phyloP scores from a whole-genome alignment of 352 stramenopile species.

The Plasmopara viticola region DNA sequence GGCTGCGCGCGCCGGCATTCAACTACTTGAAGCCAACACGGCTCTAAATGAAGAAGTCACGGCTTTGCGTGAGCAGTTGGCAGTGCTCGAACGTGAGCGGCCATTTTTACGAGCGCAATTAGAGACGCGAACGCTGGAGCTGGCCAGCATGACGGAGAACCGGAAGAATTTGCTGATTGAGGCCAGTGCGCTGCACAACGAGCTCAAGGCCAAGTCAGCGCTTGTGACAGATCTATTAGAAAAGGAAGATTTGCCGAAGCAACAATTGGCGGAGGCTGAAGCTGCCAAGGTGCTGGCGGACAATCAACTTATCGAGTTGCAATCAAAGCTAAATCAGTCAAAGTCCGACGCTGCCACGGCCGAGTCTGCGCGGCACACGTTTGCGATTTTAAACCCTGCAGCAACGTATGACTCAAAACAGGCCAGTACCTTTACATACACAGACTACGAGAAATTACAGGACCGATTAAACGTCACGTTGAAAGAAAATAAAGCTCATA shows the following conservation, averaged over 20 bases:
- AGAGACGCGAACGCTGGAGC: conserved; percentile 28
- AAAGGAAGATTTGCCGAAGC: conserved; percentile 37
- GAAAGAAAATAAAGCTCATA: conserved; percentile 39
- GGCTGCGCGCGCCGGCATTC: conserved; percentile 59
- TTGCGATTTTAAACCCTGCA: conserved; percentile 34
- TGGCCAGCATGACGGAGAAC: conserved; percentile 38
- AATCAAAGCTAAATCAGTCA: conserved; percentile 18
- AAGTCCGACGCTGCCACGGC: conserved; percentile 9
- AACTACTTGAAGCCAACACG: conserved; percentile 68
- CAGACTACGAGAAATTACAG: conserved; percentile 50
- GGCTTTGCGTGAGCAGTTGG: conserved; percentile 53
- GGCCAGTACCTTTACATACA: conserved; percentile 43
- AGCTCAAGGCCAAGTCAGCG: conserved; percentile 53
- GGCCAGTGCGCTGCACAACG: conserved; percentile 41
- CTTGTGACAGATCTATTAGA: conserved; percentile 53
- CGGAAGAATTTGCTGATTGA: conserved; percentile 43
- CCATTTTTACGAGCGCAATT: conserved; percentile 42
- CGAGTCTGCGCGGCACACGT: conserved; percentile 13
- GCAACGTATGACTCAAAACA: conserved; percentile 56
- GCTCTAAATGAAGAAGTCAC: conserved; percentile 55
- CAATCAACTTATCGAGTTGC: conserved; percentile 27
- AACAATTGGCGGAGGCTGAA: conserved; percentile 27
- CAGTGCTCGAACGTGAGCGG: conserved; percentile 42
- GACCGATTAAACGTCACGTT: conserved; percentile 31
- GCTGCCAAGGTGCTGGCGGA: conserved; percentile 28